A percentile compares a stretch with the other conserved stretches of the same genome.
Conservation (phyloP, 2,329 filamentous ascomycete genomes). For the Diaporthe aspalathi region DNA sequence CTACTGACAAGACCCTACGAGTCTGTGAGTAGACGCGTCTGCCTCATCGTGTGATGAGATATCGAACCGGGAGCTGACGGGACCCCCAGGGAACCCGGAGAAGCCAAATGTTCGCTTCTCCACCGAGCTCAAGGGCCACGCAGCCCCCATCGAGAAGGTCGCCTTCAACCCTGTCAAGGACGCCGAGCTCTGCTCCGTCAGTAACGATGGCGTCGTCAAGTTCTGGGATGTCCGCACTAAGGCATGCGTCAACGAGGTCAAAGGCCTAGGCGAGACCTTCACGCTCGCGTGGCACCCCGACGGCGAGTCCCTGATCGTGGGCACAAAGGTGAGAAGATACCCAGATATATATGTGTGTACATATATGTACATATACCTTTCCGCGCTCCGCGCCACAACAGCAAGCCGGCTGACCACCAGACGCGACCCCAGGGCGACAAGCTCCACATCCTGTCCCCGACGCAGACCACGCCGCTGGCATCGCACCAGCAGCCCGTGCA, state of each 20-base stretch:
- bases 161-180: conserved; percentile 83
- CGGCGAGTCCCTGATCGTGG: conserved; percentile 76
- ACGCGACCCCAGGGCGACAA: conserved; percentile 63
- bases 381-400: not conserved
- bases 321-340: conserved; percentile 70
- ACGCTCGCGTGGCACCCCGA: conserved; percentile 80
- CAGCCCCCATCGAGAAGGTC: conserved; percentile 76
- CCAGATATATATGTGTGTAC: too few relatives aligned
- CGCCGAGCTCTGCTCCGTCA: conserved; percentile 80
- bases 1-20: conserved; percentile 75
- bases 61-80: not conserved
- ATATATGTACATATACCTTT: not conserved
- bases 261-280: conserved; percentile 73
- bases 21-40: conserved; percentile 71
- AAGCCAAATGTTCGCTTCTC: conserved; percentile 78
- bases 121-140: conserved; percentile 78
- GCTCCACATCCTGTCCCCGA: conserved; percentile 72
- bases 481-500: conserved; percentile 71
- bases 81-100: conserved; percentile 75
- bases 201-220: conserved; percentile 78
- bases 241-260: conserved; percentile 76
- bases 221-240: conserved; percentile 86
- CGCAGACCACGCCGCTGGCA: conserved; percentile 64
- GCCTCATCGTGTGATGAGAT: not conserved
- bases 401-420: conserved; percentile 1